phyloP scores from a whole-genome alignment of 768 basidiomycete species.

The Podaxis carcinomalis region DNA sequence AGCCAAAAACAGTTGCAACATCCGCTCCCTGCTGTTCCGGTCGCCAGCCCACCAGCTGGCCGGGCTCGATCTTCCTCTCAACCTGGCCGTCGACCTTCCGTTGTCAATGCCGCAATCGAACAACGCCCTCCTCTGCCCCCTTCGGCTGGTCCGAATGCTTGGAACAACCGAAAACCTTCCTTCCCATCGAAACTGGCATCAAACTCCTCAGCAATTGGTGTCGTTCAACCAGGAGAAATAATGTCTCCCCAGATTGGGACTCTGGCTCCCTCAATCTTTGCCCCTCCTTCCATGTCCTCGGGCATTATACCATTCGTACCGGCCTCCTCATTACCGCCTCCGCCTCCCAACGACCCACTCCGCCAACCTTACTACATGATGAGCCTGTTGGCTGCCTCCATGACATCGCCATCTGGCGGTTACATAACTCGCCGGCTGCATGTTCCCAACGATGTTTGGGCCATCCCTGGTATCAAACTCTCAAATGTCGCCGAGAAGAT shows the following conservation, averaged over 20 bases:
- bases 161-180: conserved; percentile 50
- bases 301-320: conserved; percentile 54
- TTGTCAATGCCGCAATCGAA: conserved; percentile 35
- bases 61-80: conserved; percentile 74
- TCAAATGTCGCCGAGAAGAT: conserved; percentile 80
- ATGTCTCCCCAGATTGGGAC: conserved; percentile 34
- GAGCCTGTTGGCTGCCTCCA: conserved; percentile 73
- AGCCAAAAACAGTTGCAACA: conserved; percentile 23
- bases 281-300: conserved; percentile 26
- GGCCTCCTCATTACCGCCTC: conserved; percentile 71
- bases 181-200: conserved; percentile 52
- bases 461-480: conserved; percentile 84
- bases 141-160: conserved; percentile 25
- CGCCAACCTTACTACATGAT: conserved; percentile 91
- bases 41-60: conserved; percentile 28
- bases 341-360: conserved; percentile 66
- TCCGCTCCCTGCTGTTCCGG: conserved; percentile 35
- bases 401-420: conserved; percentile 77
- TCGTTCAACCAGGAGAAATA: not conserved
- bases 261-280: conserved; percentile 10
- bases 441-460: conserved; percentile 89
- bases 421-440: conserved; percentile 84
- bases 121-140: conserved; percentile 53
- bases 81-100: conserved; percentile 66
- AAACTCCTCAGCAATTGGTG: conserved; percentile 24